Evolutionary conservation across 352 stramenopile species (phyloP).

Genomic region (Aphanomyces astaci): DNA sequence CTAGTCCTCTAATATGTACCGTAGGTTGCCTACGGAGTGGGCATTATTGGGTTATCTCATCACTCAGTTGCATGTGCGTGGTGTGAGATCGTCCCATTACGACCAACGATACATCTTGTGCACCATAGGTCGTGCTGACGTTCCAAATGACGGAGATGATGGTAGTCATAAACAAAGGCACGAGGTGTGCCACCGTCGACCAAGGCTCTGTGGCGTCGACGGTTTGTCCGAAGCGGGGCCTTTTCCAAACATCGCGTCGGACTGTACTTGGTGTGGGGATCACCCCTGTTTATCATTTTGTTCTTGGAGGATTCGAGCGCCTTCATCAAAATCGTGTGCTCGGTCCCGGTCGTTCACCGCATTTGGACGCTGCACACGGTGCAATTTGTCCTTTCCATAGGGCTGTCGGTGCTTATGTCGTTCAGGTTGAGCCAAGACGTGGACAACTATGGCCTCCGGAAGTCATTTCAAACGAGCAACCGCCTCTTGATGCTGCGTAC

Average conservation of each 20-base stretch:
- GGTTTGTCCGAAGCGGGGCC: neutral
- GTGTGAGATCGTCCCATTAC: neutral
- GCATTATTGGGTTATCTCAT: neutral
- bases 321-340: neutral
- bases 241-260: neutral
- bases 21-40: neutral
- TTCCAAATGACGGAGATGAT: neutral
- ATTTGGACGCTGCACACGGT: neutral
- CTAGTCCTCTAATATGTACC: neutral
- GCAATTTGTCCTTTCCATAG: neutral
- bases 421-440: neutral
- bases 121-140: neutral
- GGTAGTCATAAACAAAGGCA: neutral
- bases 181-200: neutral
- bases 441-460: conserved; percentile 1
- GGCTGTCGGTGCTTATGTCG: neutral
- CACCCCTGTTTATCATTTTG: neutral
- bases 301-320: neutral
- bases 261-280: neutral
- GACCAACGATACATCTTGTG: neutral
- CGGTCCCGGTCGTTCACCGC: neutral
- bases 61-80: neutral
- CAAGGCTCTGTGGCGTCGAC: neutral
- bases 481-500: neutral
- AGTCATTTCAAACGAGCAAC: neutral